phyloP scores from a whole-genome alignment of 805 yeast species.

The Kregervanrija fluxuum region DNA sequence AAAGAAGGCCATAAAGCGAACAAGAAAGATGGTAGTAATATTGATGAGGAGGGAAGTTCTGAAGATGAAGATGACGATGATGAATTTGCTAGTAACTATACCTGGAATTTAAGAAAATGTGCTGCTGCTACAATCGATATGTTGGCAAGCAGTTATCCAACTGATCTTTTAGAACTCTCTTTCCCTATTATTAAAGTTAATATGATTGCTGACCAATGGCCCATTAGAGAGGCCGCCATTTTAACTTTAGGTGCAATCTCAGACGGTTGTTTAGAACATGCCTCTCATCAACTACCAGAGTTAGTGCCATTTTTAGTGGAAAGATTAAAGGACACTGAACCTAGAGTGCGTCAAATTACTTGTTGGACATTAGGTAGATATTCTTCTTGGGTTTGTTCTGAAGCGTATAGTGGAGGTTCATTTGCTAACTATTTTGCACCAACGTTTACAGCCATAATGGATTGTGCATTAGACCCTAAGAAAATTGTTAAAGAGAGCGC shows the following conservation, averaged over 20 bases:
- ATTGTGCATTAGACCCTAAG: constrained; percentile 71
- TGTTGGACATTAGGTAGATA: constrained; percentile 95
- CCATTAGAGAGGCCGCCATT: constrained; percentile 85
- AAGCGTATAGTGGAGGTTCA: constrained; percentile 53
- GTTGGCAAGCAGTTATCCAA: constrained; percentile 61
- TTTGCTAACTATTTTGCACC: constrained; percentile 67
- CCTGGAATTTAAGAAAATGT: constrained; percentile 91
- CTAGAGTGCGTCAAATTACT: constrained; percentile 84
- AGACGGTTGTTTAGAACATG: constrained; percentile 72
- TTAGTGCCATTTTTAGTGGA: constrained; percentile 82
- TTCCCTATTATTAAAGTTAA: constrained; percentile 72
- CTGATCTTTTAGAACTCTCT: constrained; percentile 54
- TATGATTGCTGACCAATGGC: constrained; percentile 72
- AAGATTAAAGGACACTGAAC: constrained; percentile 63
- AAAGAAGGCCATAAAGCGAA: constrained; percentile 36
- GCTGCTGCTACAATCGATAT: constrained; percentile 89
- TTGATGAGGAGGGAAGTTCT: constrained; percentile 46
- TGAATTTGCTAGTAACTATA: constrained; percentile 57
- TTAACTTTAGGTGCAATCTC: constrained; percentile 94
- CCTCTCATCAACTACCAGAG: constrained; percentile 66
- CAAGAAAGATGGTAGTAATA: constrained; percentile 21
- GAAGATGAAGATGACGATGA: constrained; percentile 71
- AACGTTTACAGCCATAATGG: constrained; percentile 68
- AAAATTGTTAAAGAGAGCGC: constrained; percentile 96
- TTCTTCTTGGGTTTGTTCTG: constrained; percentile 71